phyloP scores from a whole-genome alignment of 2,329 filamentous ascomycete species.

The Fusarium odoratissimum region DNA sequence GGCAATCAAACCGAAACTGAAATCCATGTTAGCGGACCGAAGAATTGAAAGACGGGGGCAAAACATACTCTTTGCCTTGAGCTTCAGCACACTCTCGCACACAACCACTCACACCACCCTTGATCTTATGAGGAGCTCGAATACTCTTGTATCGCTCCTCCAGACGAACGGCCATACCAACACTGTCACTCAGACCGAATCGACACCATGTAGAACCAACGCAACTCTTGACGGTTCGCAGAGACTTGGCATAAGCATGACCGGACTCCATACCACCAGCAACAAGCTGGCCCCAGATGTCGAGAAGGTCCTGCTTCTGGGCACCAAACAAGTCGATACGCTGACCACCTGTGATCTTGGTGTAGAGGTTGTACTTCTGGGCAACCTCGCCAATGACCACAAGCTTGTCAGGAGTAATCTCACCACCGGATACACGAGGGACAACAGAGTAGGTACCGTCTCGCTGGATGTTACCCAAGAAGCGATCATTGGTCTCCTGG shows the following conservation, averaged over 20 bases:
- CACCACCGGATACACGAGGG: conserved; percentile 83
- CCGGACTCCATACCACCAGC: conserved; percentile 90
- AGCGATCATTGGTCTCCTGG: conserved; percentile 92
- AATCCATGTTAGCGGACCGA: conserved; percentile 16
- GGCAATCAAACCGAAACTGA: conserved; percentile 86
- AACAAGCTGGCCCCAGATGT: conserved; percentile 84
- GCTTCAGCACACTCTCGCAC: conserved; percentile 95
- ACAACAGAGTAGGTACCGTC: conserved; percentile 93
- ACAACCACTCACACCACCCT: conserved; percentile 89
- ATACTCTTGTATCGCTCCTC: conserved; percentile 95
- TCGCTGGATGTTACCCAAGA: conserved; percentile 88
- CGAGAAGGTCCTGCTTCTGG: conserved; percentile 83
- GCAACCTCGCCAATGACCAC: conserved; percentile 86
- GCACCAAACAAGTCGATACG: conserved; percentile 95
- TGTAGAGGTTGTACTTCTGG: conserved; percentile 85
- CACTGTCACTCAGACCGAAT: conserved; percentile 88
- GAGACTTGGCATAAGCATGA: conserved; percentile 89
- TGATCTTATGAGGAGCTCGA: conserved; percentile 89
- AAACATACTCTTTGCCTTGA: conserved; percentile 85
- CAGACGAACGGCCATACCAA: conserved; percentile 87
- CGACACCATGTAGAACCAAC: conserved; percentile 93
- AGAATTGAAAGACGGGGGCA: background rate
- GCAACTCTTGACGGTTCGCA: conserved; percentile 91
- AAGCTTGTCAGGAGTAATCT: conserved; percentile 88
- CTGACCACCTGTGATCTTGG: conserved; percentile 92